phyloP scores from a whole-genome alignment of 179 eudicot species.

The Silene coronaria region DNA sequence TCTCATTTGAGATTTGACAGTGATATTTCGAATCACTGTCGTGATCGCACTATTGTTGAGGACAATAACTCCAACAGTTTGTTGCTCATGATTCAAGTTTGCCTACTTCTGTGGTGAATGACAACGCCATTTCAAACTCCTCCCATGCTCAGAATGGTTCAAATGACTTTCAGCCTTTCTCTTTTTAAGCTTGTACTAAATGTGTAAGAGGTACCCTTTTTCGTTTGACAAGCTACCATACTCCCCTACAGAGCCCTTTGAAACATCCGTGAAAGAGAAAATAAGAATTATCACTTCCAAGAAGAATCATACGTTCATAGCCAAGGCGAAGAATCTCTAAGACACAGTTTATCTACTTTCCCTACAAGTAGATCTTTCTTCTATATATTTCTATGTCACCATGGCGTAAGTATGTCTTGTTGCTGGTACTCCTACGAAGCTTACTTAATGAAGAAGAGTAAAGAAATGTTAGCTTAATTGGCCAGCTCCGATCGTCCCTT shows the following conservation, averaged over 20 bases:
- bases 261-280: not conserved
- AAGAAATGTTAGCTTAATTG: not conserved
- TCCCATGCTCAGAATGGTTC: not conserved
- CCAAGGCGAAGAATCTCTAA: not conserved
- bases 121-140: not conserved
- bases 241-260: no score
- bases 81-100: not conserved
- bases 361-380: not conserved
- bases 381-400: not conserved
- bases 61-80: not conserved
- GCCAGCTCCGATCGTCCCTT: no score
- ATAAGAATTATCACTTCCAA: not conserved
- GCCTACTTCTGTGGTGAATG: not conserved
- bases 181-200: not conserved
- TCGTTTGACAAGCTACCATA: no score
- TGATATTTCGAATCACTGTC: no score
- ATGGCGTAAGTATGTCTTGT: no score
- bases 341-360: not conserved
- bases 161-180: not conserved
- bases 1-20: no score
- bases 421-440: not conserved
- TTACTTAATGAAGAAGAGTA: not conserved
- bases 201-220: not conserved
- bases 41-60: no score
- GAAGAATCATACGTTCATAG: not conserved